Evolutionary conservation across 805 yeast genomes (phyloP).

Genomic region (Cyberlindnera misumaiensis): DNA sequence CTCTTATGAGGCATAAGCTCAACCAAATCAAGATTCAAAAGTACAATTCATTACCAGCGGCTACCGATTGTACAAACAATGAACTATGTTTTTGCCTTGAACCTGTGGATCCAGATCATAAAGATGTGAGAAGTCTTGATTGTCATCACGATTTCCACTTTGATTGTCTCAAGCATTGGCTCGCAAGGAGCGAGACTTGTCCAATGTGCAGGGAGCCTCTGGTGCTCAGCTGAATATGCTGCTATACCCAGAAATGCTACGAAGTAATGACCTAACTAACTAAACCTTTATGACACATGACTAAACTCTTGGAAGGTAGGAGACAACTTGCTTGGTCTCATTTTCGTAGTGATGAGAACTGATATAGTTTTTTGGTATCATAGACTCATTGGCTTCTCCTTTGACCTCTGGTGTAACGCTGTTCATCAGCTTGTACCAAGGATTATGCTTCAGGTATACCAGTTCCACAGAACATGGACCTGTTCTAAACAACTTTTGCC

Average conservation of each 20-base stretch:
- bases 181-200: slow-evolving; percentile 17
- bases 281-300: too few relatives aligned
- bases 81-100: slow-evolving; percentile 18
- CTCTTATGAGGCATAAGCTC: slow-evolving; percentile 9
- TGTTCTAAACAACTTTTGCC: slow-evolving; percentile 3
- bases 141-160: slow-evolving; percentile 20
- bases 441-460: slow-evolving; percentile 6
- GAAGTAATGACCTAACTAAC: too few relatives aligned
- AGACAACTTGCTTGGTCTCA: slow-evolving; percentile 1
- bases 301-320: slow-evolving; percentile 2
- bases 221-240: too few relatives aligned
- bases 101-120: background rate
- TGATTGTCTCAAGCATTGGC: slow-evolving; percentile 21
- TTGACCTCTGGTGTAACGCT: slow-evolving; percentile 6
- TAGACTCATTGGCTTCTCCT: background rate
- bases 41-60: slow-evolving; percentile 1
- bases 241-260: too few relatives aligned
- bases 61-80: background rate
- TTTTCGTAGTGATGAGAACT: too few relatives aligned
- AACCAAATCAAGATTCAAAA: slow-evolving; percentile 6
- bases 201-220: slow-evolving; percentile 17
- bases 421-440: slow-evolving; percentile 17
- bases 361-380: slow-evolving; percentile 1
- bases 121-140: slow-evolving; percentile 7
- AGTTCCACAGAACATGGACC: slow-evolving; percentile 5